These are phyloP conservation scores for Saraca asoca DNA, from an alignment of 331 rosid genomes.

Conservation along the genomic window DNA sequence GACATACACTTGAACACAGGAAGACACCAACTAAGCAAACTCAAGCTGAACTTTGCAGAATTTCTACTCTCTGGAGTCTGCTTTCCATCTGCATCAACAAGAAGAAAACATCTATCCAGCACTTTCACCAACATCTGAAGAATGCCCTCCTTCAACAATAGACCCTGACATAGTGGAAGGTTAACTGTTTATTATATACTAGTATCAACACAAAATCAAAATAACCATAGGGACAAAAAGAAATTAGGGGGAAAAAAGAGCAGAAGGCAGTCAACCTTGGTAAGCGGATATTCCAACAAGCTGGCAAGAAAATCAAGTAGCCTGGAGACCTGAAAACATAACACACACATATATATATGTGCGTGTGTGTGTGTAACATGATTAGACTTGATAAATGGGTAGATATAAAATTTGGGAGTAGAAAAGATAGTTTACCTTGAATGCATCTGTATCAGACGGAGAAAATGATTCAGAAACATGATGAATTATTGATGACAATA, in stretches of 20 bases:
- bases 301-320: conserved; percentile 90
- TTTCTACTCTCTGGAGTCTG: conserved; percentile 52
- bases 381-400: too few relatives aligned
- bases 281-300: conserved; percentile 88
- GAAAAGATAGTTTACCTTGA: conserved; percentile 54
- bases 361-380: too few relatives aligned
- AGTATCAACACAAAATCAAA: background rate
- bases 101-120: conserved; percentile 58
- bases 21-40: conserved; percentile 65
- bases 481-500: conserved; percentile 58
- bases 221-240: conserved; percentile 13
- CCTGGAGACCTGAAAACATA: conserved; percentile 67
- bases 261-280: conserved; percentile 56
- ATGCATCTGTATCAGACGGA: conserved; percentile 67
- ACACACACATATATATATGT: background rate
- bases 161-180: conserved; percentile 52
- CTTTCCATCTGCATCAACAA: conserved; percentile 54
- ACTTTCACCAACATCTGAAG: conserved; percentile 63
- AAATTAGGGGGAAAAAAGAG: conserved; percentile 13
- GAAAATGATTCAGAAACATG: conserved; percentile 54
- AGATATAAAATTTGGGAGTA: conserved; percentile 17
- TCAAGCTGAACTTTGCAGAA: conserved; percentile 47
- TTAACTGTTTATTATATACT: background rate
- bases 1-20: conserved; percentile 80
- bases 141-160: conserved; percentile 63